Percentiles rank a stretch among this genome's conserved stretches.
Conservation (phyloP, 2,329 filamentous ascomycete species). For the Apiospora sp. region DNA sequence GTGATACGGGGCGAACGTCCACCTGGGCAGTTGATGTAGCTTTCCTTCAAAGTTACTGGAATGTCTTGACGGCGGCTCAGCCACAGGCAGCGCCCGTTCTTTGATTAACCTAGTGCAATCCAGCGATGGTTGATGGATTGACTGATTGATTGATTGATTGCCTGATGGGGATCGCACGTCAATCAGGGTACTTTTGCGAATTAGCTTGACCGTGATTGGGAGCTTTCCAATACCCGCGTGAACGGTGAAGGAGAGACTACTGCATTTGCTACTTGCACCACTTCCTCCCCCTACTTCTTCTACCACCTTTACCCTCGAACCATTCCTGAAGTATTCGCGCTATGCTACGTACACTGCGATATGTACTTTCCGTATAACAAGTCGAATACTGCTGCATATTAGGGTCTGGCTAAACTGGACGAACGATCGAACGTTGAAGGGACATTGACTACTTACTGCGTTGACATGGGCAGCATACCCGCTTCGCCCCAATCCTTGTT, state of each 20-base stretch:
- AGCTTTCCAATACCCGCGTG: not conserved
- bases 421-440: not conserved
- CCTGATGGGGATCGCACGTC: not conserved
- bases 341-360: not conserved
- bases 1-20: not conserved
- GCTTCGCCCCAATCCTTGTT: conserved; percentile 3
- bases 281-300: not conserved
- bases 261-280: not conserved
- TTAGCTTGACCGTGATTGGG: not conserved
- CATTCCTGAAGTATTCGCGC: not conserved
- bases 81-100: not conserved
- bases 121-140: not conserved
- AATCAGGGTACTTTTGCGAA: not conserved
- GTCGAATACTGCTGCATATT: not conserved
- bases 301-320: not conserved
- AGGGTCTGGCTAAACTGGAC: not conserved
- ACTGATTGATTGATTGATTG: not conserved
- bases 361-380: not conserved
- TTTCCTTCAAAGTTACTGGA: conserved; percentile 10
- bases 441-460: not conserved
- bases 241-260: not conserved
- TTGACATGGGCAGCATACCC: conserved; percentile 18
- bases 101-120: not conserved
- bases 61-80: conserved; percentile 4
- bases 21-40: not conserved